Evolutionary conservation across 2,329 filamentous ascomycete species (phyloP).

Genomic region (Aspergillus uvarum): DNA sequence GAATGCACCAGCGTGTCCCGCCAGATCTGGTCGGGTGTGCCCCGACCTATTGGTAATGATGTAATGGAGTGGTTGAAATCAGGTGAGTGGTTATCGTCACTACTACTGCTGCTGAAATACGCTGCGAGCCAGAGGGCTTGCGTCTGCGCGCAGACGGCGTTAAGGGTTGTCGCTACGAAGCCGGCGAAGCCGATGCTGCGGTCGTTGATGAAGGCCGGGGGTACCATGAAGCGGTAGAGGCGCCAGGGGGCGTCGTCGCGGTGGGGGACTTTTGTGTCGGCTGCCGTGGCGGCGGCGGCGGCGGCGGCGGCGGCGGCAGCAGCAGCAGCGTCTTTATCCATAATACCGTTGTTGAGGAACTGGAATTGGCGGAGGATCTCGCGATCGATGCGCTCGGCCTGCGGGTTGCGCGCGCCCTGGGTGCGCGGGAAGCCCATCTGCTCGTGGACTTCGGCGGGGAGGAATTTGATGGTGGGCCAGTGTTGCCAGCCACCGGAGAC

Average conservation of each 20-base stretch:
- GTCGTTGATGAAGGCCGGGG: neutral
- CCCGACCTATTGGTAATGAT: neutral
- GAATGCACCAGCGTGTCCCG: neutral
- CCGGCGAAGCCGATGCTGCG: slow-evolving; percentile 10
- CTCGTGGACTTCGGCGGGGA: slow-evolving; percentile 14
- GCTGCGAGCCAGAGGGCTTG: slow-evolving; percentile 12
- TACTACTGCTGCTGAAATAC: neutral
- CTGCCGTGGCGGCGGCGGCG: neutral
- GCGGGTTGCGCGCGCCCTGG: neutral
- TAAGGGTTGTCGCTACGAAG: slow-evolving; percentile 4
- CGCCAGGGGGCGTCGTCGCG: neutral
- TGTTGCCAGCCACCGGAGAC: slow-evolving; percentile 53
- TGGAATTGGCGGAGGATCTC: neutral
- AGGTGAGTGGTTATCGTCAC: neutral
- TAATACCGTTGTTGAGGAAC: neutral
- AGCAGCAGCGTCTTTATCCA: neutral
- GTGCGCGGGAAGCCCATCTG: neutral
- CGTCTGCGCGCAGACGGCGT: slow-evolving; percentile 2
- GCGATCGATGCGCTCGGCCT: neutral
- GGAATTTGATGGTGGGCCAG: neutral
- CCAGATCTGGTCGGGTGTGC: neutral
- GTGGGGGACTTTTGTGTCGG: neutral
- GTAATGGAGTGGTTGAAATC: neutral
- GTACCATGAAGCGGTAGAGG: slow-evolving; percentile 9
- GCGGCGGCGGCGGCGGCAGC: neutral